Evolutionary conservation across 306 rosid genomes (phyloP).

Genomic region (Lablab purpureus): DNA sequence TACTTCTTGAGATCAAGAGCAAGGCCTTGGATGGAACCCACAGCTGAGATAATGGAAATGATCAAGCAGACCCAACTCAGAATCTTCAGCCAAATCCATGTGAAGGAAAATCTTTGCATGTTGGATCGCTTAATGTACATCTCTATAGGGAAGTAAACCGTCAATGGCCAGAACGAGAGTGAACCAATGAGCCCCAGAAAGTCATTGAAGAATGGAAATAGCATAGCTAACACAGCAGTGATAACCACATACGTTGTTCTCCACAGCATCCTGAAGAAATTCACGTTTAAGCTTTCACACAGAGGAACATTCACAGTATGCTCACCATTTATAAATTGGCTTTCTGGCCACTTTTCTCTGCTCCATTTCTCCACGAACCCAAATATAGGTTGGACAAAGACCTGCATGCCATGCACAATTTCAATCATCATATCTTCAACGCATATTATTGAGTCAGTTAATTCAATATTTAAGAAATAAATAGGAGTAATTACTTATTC

Average conservation of each 20-base stretch:
- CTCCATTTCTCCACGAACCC: conserved; percentile 59
- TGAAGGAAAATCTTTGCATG: conserved; percentile 17
- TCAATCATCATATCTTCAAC: too few species aligned
- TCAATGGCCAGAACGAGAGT: conserved; percentile 34
- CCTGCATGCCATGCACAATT: conserved; percentile 47
- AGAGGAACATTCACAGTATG: conserved; percentile 14
- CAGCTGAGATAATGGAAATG: conserved; percentile 27
- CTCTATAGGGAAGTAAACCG: conserved; percentile 37
- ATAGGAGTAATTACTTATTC: too few species aligned
- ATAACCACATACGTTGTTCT: conserved; percentile 8
- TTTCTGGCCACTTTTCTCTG: conserved; percentile 37
- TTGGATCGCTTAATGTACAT: conserved; percentile 23
- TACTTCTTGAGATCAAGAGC: not conserved
- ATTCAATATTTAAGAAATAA: too few species aligned
- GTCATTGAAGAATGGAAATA: conserved; percentile 40
- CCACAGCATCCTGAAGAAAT: conserved; percentile 32
- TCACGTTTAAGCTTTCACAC: not conserved
- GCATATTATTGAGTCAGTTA: too few species aligned
- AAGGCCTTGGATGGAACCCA: conserved; percentile 38
- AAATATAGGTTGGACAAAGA: conserved; percentile 70
- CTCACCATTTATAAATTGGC: conserved; percentile 17
- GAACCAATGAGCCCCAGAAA: conserved; percentile 23
- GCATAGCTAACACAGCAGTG: conserved; percentile 28
- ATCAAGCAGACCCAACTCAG: conserved; percentile 32
- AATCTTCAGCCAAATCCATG: conserved; percentile 32